Base-by-base conservation (phyloP, 1,284 basidiomycete genomes). In the Melampsora allii-populina region DNA sequence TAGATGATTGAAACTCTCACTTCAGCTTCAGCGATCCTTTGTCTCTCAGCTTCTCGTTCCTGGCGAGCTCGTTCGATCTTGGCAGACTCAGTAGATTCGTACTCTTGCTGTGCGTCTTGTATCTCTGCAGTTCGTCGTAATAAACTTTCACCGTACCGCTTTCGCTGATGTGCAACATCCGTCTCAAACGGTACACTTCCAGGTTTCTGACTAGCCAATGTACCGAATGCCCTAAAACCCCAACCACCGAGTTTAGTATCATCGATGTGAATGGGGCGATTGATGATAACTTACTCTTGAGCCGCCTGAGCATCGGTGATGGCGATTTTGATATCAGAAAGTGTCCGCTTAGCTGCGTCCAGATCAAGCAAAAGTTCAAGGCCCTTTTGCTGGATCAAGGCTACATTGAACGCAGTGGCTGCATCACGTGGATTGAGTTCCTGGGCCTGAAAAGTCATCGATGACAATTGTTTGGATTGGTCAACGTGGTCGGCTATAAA, bases 361-460 rank as follows among this genome's bases (percentile, higher is more conserved):
- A 94, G 83, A 0, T 87, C 85, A 76, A 93, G 88, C 63, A 96
- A 83, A 83, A 96, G 86, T 81, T 96, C 92, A 0, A 91, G 90
- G 0, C 91, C 89, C 82, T 95, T 95, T 81, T 97, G 94, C 81
- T 94, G 88, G 46, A 97, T 92, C 89, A 96, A 93, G 68, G 93
- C 94, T 79, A 96, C 91, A 81, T 97, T 97, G 83, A 94, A 97
- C 56, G 91, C 77, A 66, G 90, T 88, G 5, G 91, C 90, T 79
- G 93, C 92, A 83, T 97, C 94, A 74, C 85, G 86, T 0, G 92
- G 92, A 78, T 89, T 87, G 24, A 92, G 81, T 78, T 91, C 88
- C 31, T 90, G 84, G 0, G 93, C 92, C 90, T 94, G 76, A 19
- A 19, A 27, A 12, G 58, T 36, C 29, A 33, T 9, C 19, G 65